Conservation (phyloP, 495 filamentous ascomycete genomes). For the Mytilinidion resinicola region DNA sequence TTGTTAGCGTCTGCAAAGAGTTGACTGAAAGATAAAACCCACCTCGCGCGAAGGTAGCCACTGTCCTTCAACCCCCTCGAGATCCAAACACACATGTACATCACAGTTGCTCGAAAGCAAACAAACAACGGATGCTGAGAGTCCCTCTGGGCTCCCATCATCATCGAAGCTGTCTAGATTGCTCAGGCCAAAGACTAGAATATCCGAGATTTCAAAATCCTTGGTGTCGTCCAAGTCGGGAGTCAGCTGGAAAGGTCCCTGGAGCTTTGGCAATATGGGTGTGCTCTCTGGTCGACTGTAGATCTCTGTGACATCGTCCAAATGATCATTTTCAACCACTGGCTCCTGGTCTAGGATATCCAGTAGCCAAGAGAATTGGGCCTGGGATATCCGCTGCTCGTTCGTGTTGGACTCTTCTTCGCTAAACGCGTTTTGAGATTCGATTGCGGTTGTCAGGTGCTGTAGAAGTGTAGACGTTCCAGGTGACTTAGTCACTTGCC, state of each 20-base stretch:
- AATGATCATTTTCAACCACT: slow-evolving; percentile 37
- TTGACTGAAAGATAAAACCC: slow-evolving; percentile 5
- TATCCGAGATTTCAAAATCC: slow-evolving; percentile 62
- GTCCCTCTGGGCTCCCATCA: slow-evolving; percentile 46
- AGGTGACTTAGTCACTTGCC: slow-evolving; percentile 54
- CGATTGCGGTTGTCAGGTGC: slow-evolving; percentile 66
- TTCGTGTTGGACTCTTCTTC: slow-evolving; percentile 51
- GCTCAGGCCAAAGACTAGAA: slow-evolving; percentile 51
- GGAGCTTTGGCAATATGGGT: slow-evolving; percentile 67
- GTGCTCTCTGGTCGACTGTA: slow-evolving; percentile 65
- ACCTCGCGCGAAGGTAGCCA: slow-evolving; percentile 58
- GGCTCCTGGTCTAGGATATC: slow-evolving; percentile 77
- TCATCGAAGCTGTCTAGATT: slow-evolving; percentile 44
- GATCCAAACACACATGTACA: slow-evolving; percentile 70
- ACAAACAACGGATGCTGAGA: slow-evolving; percentile 59
- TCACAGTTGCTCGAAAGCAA: slow-evolving; percentile 66
- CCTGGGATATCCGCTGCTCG: slow-evolving; percentile 54
- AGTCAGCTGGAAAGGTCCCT: slow-evolving; percentile 72
- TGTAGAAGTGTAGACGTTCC: slow-evolving; percentile 65
- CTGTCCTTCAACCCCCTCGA: slow-evolving; percentile 73
- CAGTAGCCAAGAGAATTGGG: slow-evolving; percentile 75
- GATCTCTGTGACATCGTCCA: slow-evolving; percentile 47
- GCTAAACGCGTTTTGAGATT: slow-evolving; percentile 55
- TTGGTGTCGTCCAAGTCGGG: slow-evolving; percentile 48
- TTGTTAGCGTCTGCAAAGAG: slow-evolving; percentile 1